These are phyloP conservation scores for Jamesozyma gamospora DNA, from an alignment of 805 yeast genomes.

Conservation along the genomic window DNA sequence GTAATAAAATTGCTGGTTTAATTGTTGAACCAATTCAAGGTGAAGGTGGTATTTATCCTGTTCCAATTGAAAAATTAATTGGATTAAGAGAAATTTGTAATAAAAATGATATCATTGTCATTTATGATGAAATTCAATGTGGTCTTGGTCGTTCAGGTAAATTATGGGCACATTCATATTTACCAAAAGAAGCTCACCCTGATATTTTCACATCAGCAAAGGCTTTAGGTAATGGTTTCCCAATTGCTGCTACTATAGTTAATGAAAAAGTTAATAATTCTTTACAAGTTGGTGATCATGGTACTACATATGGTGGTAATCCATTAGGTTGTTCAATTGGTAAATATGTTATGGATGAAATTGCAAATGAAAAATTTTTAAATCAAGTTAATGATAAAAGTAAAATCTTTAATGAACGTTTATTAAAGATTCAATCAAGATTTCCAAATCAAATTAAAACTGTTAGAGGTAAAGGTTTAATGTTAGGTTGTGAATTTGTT, in stretches of 20 bases:
- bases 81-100: constrained; percentile 59
- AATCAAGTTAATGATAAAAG: constrained; percentile 52
- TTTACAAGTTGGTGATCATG: constrained; percentile 88
- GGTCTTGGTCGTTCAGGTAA: constrained; percentile 90
- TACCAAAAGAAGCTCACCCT: constrained; percentile 79
- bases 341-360: constrained; percentile 57
- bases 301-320: constrained; percentile 96
- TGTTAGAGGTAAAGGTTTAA: constrained; percentile 80
- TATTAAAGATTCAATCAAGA: constrained; percentile 41
- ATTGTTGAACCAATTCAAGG: constrained; percentile 97
- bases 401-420: constrained; percentile 41
- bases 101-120: constrained; percentile 61
- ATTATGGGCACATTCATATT: constrained; percentile 81
- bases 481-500: constrained; percentile 72
- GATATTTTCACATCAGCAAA: constrained; percentile 92
- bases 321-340: constrained; percentile 85
- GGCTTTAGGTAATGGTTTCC: constrained; percentile 94
- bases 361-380: constrained; percentile 54
- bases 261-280: constrained; percentile 65
- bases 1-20: constrained; percentile 61
- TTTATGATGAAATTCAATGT: constrained; percentile 94
- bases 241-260: constrained; percentile 89
- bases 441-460: constrained; percentile 54
- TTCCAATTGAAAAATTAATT: constrained; percentile 52
- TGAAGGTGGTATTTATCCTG: constrained; percentile 85